Conservation (phyloP, 1,284 basidiomycete species). For the Trichosporon asahii region DNA sequence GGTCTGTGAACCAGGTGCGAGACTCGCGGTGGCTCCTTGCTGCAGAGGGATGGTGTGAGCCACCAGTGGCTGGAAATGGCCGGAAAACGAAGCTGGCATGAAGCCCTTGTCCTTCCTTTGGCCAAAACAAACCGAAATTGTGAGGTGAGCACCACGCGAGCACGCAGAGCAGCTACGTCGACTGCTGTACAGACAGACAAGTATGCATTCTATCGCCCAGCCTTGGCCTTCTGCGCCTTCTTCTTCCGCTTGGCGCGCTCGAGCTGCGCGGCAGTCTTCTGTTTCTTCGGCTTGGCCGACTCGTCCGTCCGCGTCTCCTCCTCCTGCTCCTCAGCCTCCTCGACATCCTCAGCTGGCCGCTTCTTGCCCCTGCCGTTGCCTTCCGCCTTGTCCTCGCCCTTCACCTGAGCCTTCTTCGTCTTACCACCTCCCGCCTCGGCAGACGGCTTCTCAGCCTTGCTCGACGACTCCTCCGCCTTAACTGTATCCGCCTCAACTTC, state of each 20-base stretch:
- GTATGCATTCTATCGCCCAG: slow-evolving; percentile 8
- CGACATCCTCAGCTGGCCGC: neutral
- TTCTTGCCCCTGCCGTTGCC: slow-evolving; percentile 26
- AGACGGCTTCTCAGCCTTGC: neutral
- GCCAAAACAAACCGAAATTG: too few species aligned
- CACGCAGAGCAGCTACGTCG: too few species aligned
- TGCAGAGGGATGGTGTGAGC: too few species aligned
- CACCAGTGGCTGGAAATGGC: too few species aligned
- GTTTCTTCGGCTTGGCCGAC: neutral
- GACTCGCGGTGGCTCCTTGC: too few species aligned
- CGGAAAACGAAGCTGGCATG: too few species aligned
- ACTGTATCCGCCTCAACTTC: slow-evolving; percentile 5
- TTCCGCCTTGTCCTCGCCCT: slow-evolving; percentile 30
- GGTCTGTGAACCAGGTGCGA: too few species aligned
- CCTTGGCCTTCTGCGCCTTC: slow-evolving; percentile 33
- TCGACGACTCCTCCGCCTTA: slow-evolving; percentile 6
- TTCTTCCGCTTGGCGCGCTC: slow-evolving; percentile 44
- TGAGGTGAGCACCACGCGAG: too few species aligned
- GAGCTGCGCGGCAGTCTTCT: slow-evolving; percentile 39
- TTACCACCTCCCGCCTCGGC: slow-evolving; percentile 1
- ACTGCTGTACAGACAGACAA: too few species aligned
- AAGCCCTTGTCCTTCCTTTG: too few species aligned
- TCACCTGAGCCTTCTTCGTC: slow-evolving; percentile 27
- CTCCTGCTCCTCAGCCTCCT: neutral
- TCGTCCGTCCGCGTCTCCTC: neutral